Base-by-base conservation (phyloP, 345 rosid species). In the Gossypium anomalum region DNA sequence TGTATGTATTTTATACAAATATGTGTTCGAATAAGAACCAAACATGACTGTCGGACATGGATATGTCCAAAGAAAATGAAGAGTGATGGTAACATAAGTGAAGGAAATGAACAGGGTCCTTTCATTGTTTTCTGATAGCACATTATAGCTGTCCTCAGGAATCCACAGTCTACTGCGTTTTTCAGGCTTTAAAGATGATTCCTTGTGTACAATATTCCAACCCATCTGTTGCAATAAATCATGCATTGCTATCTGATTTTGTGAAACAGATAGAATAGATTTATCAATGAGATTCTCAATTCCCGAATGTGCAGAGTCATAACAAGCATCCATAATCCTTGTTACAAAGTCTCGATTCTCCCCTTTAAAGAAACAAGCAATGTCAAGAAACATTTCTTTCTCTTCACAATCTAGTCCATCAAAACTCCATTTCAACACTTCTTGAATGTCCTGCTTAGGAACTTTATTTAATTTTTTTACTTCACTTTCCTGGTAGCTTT, bases 351-450 rank as follows among this genome's bases (percentile, higher is more conserved):
- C 76, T 61, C 11, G 64, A 3, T 62, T 23, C 38, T 71, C 66
- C 47, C 78, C 76, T 56, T 70, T 66, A 14, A 49, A 77, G 56
- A 85, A 81, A 69, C 86, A 83, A 44, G 82, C 76, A 38, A 83
- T 53, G 71, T 76, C 82, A 13, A 83, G 73, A 59, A 87, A 85
- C 22, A 82, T 73, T 34, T 16, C 80, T 49, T 83, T 77, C 65
- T 81, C 79, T 29, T 75, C 70, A 23, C 8, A 23, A 70, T 67
- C 67, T 16, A 87, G 78, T 20, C 71, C 82, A 60, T 85, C 82
- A 67, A 73, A 87, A 70, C 86, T 87, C 51, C 77, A 75, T 64
- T 73, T 79, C 6, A 85, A 23, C 15, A 80, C 59, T 23, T 67
- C 16, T 0, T 52, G 75, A 20, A 87, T 83, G 49, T 76, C 72